Percentiles rank a stretch among this genome's conserved stretches.
These are phyloP conservation scores for Schizochytrium sp. DNA, from an alignment of 108 stramenopile genomes.

Conservation along the genomic window DNA sequence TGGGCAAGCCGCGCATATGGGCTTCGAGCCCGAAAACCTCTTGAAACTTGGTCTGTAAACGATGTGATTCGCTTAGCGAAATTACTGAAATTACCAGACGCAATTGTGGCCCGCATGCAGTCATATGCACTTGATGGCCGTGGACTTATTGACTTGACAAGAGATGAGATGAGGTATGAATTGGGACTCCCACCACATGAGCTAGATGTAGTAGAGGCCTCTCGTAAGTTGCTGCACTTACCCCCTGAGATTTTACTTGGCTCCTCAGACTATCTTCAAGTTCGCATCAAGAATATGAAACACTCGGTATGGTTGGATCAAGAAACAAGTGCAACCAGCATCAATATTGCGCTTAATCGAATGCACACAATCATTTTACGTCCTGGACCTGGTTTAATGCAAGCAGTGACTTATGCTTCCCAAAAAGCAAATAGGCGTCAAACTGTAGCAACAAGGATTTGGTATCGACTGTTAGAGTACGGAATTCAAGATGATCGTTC, in stretches of 20 bases:
- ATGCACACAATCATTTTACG: slow-evolving; percentile 42
- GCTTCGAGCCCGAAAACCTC: neutral
- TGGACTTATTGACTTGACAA: neutral
- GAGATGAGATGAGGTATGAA: slow-evolving; percentile 5
- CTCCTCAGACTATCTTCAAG: slow-evolving; percentile 32
- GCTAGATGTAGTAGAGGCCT: slow-evolving; percentile 10
- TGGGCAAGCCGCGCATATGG: slow-evolving; percentile 18
- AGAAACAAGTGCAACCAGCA: neutral
- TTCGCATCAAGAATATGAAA: neutral
- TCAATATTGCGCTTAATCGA: neutral
- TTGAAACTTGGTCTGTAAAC: neutral
- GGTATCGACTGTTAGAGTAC: slow-evolving; percentile 23
- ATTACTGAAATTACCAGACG: neutral
- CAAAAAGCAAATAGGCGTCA: neutral
- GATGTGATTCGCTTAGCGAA: neutral
- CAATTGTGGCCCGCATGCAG: neutral
- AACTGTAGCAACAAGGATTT: neutral
- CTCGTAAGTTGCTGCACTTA: neutral
- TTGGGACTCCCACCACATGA: slow-evolving; percentile 19
- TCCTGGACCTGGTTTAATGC: neutral
- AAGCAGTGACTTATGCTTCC: neutral
- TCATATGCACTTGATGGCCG: slow-evolving; percentile 24
- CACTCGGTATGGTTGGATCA: neutral
- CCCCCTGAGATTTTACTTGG: slow-evolving; percentile 20
- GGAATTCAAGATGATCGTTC: neutral